Conservation (phyloP, 192 early-diverging fungal genomes). For the Umbelopsis sp. region DNA sequence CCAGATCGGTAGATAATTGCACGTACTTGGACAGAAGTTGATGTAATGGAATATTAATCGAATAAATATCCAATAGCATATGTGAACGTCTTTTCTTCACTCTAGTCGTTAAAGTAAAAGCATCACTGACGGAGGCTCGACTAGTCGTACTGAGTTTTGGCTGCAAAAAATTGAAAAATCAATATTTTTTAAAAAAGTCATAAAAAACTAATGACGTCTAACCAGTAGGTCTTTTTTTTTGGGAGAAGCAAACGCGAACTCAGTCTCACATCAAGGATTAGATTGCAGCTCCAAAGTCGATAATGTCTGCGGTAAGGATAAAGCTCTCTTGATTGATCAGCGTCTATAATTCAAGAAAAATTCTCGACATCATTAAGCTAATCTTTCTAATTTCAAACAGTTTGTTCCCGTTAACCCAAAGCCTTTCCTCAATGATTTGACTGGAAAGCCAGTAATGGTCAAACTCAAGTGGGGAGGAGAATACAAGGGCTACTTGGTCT, state of each 20-base stretch:
- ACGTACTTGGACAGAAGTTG: too few species aligned
- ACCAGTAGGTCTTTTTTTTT: neutral
- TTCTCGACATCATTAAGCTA: neutral
- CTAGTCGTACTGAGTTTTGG: too few species aligned
- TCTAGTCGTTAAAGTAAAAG: neutral
- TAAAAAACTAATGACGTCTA: neutral
- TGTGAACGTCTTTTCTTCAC: neutral
- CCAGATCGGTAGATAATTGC: too few species aligned
- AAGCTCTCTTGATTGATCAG: neutral
- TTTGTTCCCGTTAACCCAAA: slow-evolving; percentile 96
- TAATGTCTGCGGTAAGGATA: slow-evolving; percentile 8
- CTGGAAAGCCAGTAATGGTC: slow-evolving; percentile 89
- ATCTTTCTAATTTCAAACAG: slow-evolving; percentile 34
- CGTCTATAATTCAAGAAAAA: neutral
- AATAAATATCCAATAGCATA: too few species aligned
- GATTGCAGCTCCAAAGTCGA: neutral
- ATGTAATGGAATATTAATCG: too few species aligned
- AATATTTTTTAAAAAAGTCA: too few species aligned
- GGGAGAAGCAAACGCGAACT: neutral
- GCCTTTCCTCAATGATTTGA: slow-evolving; percentile 92
- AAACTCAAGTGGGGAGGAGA: slow-evolving; percentile 99
- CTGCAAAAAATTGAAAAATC: too few species aligned
- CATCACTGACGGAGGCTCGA: too few species aligned
- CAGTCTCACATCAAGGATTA: neutral
- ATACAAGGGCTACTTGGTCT: slow-evolving; percentile 90